phyloP scores from a whole-genome alignment of 129 eudicot genomes.

The Centella asiatica region DNA sequence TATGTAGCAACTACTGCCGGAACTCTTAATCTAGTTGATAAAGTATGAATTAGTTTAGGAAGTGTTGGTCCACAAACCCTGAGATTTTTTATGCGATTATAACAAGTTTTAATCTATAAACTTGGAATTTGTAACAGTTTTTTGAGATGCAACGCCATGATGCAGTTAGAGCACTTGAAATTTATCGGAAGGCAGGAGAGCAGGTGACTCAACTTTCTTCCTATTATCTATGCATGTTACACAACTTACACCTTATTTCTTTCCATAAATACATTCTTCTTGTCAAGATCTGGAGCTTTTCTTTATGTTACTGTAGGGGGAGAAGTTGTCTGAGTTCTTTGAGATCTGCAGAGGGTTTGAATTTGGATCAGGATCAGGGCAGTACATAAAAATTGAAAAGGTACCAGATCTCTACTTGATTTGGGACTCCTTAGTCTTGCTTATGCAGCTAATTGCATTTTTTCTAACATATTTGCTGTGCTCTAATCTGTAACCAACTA shows the following conservation, averaged over 20 bases:
- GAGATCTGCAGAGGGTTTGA: conserved; percentile 60
- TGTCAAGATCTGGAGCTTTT: neutral
- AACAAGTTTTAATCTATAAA: neutral
- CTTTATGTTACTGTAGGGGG: conserved; percentile 39
- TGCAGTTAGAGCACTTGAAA: conserved; percentile 68
- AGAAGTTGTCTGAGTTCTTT: conserved; percentile 54
- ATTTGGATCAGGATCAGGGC: conserved; percentile 48
- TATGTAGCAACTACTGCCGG: conserved; percentile 64
- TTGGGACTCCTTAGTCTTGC: conserved; percentile 5
- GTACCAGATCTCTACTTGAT: conserved; percentile 21
- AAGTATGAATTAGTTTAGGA: conserved; percentile 27
- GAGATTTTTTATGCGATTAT: neutral
- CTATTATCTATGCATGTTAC: neutral
- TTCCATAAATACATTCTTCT: neutral
- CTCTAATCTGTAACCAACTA: neutral
- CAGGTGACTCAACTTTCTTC: conserved; percentile 35
- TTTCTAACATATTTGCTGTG: neutral
- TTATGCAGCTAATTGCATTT: neutral
- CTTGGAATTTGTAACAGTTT: conserved; percentile 33
- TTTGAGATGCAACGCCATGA: conserved; percentile 74
- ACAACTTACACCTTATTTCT: neutral
- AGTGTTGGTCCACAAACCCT: neutral
- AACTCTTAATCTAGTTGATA: conserved; percentile 54
- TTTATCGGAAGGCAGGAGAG: conserved; percentile 49
- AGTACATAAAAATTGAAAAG: conserved; percentile 54